A percentile compares a stretch with the other conserved stretches of the same genome.
These are phyloP conservation scores for Phytophthora pisi DNA, from an alignment of 352 stramenopile species.

Conservation along the genomic window DNA sequence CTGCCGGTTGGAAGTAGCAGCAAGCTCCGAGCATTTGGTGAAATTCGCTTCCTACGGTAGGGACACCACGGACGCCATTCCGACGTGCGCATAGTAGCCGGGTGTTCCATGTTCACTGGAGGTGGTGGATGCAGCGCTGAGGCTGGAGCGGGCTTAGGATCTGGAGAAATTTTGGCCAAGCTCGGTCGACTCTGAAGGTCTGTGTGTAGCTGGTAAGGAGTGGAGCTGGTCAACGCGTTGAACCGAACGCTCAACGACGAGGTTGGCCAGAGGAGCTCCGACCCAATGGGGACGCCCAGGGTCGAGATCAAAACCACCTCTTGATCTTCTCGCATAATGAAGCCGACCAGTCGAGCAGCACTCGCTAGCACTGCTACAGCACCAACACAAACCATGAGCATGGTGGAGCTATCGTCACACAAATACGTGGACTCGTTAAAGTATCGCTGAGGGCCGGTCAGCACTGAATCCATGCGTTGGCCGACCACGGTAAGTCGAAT, in stretches of 20 bases:
- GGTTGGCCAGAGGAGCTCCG: conserved; percentile 23
- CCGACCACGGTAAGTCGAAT: conserved; percentile 1
- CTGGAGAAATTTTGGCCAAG: conserved; percentile 3
- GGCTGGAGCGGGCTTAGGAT: background rate
- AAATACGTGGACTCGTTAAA: conserved; percentile 24
- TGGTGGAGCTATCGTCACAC: conserved; percentile 19
- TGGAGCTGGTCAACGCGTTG: conserved; percentile 5
- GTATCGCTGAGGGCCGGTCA: conserved; percentile 5
- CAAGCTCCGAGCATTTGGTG: background rate
- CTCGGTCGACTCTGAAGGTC: background rate
- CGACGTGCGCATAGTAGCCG: background rate
- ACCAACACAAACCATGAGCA: conserved; percentile 18
- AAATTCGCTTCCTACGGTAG: background rate
- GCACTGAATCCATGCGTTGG: conserved; percentile 4
- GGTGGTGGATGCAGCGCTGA: background rate
- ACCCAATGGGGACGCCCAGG: conserved; percentile 11
- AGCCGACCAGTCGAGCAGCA: background rate
- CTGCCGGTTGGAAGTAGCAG: background rate
- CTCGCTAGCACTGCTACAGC: conserved; percentile 7
- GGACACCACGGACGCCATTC: background rate
- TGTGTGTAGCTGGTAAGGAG: background rate
- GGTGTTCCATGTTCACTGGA: background rate
- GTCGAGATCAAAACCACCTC: conserved; percentile 13
- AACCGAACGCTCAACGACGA: conserved; percentile 28
- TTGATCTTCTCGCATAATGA: background rate